These are phyloP conservation scores for Nakazawaea anatomiae DNA, from an alignment of 805 yeast species.

Conservation along the genomic window DNA sequence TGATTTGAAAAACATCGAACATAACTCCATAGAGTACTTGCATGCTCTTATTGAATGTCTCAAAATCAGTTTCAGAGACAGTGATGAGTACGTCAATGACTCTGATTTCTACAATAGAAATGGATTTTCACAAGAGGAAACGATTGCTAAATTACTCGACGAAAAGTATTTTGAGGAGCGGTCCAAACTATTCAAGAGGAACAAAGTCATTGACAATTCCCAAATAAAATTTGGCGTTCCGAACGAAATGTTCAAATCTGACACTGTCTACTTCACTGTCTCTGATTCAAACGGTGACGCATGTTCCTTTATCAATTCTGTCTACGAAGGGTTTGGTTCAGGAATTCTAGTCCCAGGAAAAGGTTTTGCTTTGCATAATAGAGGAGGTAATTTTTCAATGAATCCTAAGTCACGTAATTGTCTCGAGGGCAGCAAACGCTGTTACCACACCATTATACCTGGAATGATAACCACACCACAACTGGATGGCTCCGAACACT, in stretches of 20 bases:
- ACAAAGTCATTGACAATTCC: constrained; percentile 33
- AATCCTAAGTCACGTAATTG: constrained; percentile 51
- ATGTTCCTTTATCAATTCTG: constrained; percentile 74
- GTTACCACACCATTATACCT: constrained; percentile 82
- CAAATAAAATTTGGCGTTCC: constrained; percentile 48
- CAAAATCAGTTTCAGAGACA: constrained; percentile 68
- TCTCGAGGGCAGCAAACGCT: constrained; percentile 63
- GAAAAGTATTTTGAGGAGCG: constrained; percentile 45
- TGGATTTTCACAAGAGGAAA: constrained; percentile 23
- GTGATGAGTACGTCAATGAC: constrained; percentile 70
- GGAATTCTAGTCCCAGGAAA: constrained; percentile 57
- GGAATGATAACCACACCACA: constrained; percentile 58
- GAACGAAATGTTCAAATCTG: constrained; percentile 53
- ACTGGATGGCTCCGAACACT: constrained; percentile 28
- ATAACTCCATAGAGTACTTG: constrained; percentile 65
- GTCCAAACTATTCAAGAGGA: constrained; percentile 36
- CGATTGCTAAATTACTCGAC: constrained; percentile 37
- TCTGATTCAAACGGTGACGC: constrained; percentile 71
- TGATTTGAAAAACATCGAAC: constrained; percentile 40
- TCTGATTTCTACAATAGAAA: constrained; percentile 26
- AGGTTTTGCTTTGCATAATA: constrained; percentile 70
- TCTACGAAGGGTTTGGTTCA: constrained; percentile 64
- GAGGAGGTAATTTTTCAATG: constrained; percentile 72
- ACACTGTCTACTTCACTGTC: constrained; percentile 65
- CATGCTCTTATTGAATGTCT: constrained; percentile 67